phyloP scores from a whole-genome alignment of 2,329 filamentous ascomycete genomes.

The Cladophialophora carrionii region DNA sequence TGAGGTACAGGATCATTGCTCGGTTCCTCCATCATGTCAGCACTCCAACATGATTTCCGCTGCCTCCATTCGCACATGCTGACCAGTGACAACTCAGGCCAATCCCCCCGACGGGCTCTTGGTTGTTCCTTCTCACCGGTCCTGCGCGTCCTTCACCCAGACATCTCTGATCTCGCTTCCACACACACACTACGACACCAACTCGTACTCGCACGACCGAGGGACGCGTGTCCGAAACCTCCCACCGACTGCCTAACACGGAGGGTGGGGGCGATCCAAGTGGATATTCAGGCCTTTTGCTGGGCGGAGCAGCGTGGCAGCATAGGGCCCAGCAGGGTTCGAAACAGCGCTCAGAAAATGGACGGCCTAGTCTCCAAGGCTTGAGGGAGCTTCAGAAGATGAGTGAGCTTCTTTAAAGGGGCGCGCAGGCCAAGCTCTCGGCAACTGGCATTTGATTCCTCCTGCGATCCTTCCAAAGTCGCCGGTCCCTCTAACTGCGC shows the following conservation, averaged over 20 bases:
- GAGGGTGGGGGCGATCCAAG: not conserved
- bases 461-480: not conserved
- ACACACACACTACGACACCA: not conserved
- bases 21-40: slow-evolving; percentile 4
- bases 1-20: too few species aligned
- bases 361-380: not conserved
- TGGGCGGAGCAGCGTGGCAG: not conserved
- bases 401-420: not conserved
- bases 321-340: not conserved
- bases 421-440: not conserved
- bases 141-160: not conserved
- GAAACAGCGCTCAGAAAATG: not conserved
- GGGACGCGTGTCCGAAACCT: not conserved
- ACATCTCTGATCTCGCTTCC: not conserved
- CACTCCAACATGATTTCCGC: not conserved
- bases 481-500: not conserved
- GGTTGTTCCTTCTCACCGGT: not conserved
- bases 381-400: not conserved
- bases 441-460: not conserved
- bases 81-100: not conserved
- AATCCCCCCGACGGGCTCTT: slow-evolving; percentile 1
- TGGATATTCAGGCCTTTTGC: not conserved
- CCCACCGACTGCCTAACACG: not conserved
- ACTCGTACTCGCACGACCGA: too few species aligned
- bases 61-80: not conserved